Conservation (phyloP, 257 asterid species). For the Plantago elongata region DNA sequence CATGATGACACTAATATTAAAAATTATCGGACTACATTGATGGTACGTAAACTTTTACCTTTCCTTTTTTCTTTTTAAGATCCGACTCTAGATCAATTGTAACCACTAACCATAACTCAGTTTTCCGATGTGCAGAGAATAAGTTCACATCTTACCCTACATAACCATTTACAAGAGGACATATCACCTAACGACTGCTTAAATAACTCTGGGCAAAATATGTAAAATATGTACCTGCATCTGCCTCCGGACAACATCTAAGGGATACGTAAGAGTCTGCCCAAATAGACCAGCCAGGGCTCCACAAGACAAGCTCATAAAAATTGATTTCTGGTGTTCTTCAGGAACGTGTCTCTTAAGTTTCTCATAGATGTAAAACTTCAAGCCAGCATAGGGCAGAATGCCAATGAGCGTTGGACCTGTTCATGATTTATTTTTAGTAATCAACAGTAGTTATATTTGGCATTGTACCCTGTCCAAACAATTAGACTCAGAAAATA, state of each 20-base stretch:
- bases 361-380: constrained; percentile 84
- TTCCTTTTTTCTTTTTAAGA: no score
- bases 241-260: constrained; percentile 94
- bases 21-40: no score
- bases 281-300: constrained; percentile 96
- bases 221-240: constrained; percentile 66
- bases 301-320: constrained; percentile 85
- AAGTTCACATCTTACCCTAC: not conserved
- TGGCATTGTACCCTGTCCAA: not conserved
- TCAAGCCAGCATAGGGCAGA: constrained; percentile 93
- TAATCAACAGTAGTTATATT: not conserved
- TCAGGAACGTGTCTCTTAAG: constrained; percentile 80
- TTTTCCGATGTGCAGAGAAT: no score
- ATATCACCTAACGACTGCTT: no score
- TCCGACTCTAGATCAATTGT: no score
- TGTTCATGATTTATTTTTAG: constrained; percentile 22
- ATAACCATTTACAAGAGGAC: not conserved
- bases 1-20: no score
- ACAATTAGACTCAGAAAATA: not conserved
- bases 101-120: no score
- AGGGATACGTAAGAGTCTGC: constrained; percentile 89
- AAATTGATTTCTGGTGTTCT: constrained; percentile 70
- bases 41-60: no score
- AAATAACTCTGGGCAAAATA: not conserved
- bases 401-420: constrained; percentile 95